Evolutionary conservation across 1,284 basidiomycete species (phyloP), one percentile per base, ranked within the genome.

Genomic region (Melampsora americana): DNA sequence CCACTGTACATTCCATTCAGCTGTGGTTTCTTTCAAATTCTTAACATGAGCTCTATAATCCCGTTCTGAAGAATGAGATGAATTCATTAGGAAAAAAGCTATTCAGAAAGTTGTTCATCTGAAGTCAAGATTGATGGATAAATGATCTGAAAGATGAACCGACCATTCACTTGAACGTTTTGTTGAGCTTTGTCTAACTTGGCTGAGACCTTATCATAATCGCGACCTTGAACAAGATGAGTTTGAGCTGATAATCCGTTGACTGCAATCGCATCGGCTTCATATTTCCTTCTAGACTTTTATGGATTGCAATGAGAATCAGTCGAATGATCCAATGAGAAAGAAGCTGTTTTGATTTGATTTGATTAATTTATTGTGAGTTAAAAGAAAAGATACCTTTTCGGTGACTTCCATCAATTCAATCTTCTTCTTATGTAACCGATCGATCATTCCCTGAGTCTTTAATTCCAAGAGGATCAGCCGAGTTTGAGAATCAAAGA

Each of bases 201-300:
- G 77, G 88, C 81, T 66, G 90, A 88, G 53, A 96, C 89, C 85
- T 93, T 95, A 80, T 99, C 96, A 42, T 95, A 86, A 79, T 98
- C 95, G 79, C 89, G 90, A 46, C 95, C 96, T 83, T 99, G 95
- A 26, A 94, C 90, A 12, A 99, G 87, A 6, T 92, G 91, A 69
- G 90, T 89, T 84, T 97, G 94, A 1, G 95, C 95, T 3, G 94
- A 95, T 83, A 92, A 95, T 9, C 92, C 91, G 83, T 98, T 98
- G 86, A 98, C 95, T 78, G 90, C 89, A 78, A 96, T 87, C 83
- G 95, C 97, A 82, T 98, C 94, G 71, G 87, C 86, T 83, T 97
- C 93, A 84, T 98, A 99, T 82, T 94, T 92, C 82, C 96, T 93
- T 78, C 92, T 89, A 1, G 95, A 92, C 84, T 87, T 80, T 78